Percentiles rank a stretch among this genome's conserved stretches.
Evolutionary conservation across 306 rosid genomes (phyloP).

Genomic region (Amphicarpaea edgeworthii): DNA sequence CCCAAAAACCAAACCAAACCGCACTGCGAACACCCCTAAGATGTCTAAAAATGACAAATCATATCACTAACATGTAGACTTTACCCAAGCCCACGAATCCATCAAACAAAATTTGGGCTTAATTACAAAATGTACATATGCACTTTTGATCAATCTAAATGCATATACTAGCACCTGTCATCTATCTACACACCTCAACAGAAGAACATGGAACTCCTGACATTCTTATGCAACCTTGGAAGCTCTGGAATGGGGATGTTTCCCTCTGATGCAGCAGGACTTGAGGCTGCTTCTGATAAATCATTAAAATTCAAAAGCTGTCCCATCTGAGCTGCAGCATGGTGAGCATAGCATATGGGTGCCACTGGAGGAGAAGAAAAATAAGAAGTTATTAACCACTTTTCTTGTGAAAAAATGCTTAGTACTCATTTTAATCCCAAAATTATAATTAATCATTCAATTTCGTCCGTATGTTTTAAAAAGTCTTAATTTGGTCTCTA

Average conservation of each 20-base stretch:
- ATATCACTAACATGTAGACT: background rate
- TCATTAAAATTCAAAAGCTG: conserved; percentile 74
- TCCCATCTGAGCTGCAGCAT: conserved; percentile 82
- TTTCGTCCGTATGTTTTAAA: too few species aligned
- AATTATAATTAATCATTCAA: too few species aligned
- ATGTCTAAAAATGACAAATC: background rate
- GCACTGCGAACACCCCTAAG: too few species aligned
- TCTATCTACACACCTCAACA: conserved; percentile 56
- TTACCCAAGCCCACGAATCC: conserved; percentile 17
- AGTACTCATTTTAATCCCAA: too few species aligned
- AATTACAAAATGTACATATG: conserved; percentile 38
- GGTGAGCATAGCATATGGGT: conserved; percentile 89
- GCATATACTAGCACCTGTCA: conserved; percentile 39
- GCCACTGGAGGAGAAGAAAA: conserved; percentile 62
- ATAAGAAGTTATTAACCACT: too few species aligned
- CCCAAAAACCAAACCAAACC: too few species aligned
- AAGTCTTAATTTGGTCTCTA: too few species aligned
- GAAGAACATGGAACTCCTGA: conserved; percentile 77
- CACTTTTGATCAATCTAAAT: conserved; percentile 33
- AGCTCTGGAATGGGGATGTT: conserved; percentile 66
- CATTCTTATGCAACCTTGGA: conserved; percentile 66
- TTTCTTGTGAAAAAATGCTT: too few species aligned
- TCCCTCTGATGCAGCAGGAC: conserved; percentile 41
- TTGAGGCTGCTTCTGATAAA: conserved; percentile 59
- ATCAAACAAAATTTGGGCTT: conserved; percentile 47